A percentile compares a stretch with the other conserved stretches of the same genome.
phyloP scores from a whole-genome alignment of 1,139 yeast genomes.

The Kluyveromyces sp. region DNA sequence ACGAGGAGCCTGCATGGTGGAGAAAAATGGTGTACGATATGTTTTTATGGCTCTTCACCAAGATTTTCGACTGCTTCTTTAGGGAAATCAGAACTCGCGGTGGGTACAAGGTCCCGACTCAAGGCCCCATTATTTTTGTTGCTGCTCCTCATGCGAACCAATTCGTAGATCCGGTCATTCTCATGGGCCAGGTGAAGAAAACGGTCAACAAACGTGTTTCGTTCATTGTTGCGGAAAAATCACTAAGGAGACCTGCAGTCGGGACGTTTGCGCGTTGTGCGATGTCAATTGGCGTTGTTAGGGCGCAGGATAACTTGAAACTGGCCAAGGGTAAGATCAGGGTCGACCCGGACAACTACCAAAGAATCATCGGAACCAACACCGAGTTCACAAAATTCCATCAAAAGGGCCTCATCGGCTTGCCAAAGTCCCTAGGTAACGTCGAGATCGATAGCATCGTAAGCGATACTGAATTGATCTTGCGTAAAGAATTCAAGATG shows the following conservation, averaged over 20 bases:
- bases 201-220: constrained; percentile 72
- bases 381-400: constrained; percentile 61
- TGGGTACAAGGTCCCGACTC: constrained; percentile 69
- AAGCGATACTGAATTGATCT: constrained; percentile 65
- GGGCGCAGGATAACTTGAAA: constrained; percentile 79
- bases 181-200: constrained; percentile 72
- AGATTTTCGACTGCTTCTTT: constrained; percentile 56
- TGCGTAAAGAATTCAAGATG: constrained; percentile 65
- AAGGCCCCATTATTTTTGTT: constrained; percentile 85
- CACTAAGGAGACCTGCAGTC: constrained; percentile 58
- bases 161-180: constrained; percentile 82
- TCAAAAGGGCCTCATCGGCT: constrained; percentile 62
- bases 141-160: constrained; percentile 98
- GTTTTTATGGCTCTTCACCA: constrained; percentile 39
- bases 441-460: constrained; percentile 61
- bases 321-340: constrained; percentile 54
- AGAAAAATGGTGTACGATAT: constrained; percentile 41
- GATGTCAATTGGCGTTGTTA: constrained; percentile 77
- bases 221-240: constrained; percentile 79
- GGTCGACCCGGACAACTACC: constrained; percentile 41
- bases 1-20: constrained; percentile 30
- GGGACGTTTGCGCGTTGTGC: constrained; percentile 73
- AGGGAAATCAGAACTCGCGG: constrained; percentile 88
- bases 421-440: constrained; percentile 75
- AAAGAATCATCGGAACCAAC: constrained; percentile 51